Percentiles rank a stretch among this genome's conserved stretches.
Evolutionary conservation across 495 filamentous ascomycete genomes (phyloP).

Genomic region (Neurospora tetrasperma): DNA sequence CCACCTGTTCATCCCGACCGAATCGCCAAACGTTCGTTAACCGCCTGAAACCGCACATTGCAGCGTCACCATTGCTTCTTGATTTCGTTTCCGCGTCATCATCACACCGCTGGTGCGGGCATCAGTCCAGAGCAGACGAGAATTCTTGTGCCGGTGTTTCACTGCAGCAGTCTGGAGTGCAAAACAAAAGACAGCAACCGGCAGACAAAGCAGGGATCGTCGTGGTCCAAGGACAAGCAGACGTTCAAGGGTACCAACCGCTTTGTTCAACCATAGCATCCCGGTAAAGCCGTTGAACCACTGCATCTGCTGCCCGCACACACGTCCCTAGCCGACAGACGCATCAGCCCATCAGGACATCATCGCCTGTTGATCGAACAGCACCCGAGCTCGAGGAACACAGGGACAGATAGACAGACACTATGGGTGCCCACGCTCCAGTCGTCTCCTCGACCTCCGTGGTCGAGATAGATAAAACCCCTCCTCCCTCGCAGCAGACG

Average conservation of each 20-base stretch:
- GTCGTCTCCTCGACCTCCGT: not conserved
- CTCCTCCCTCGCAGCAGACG: not conserved
- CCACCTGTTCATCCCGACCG: not conserved
- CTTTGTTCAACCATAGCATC: not conserved
- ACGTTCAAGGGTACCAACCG: not conserved
- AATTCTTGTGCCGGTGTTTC: not conserved
- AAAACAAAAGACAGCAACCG: not conserved
- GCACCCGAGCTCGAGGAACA: not conserved
- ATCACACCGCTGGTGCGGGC: not conserved
- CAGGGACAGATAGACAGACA: not conserved
- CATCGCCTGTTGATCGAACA: not conserved
- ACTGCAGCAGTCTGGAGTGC: not conserved
- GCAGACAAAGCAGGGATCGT: not conserved
- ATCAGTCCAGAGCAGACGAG: no score
- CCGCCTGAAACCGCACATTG: not conserved
- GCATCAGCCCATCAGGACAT: not conserved
- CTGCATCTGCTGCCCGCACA: not conserved
- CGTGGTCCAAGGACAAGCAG: not conserved
- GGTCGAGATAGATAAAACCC: not conserved
- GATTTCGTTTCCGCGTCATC: not conserved
- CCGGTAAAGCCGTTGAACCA: not conserved
- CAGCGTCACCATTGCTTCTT: not conserved
- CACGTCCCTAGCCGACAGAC: not conserved
- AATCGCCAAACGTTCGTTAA: not conserved
- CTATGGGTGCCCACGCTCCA: not conserved